A percentile compares a stretch with the other conserved stretches of the same genome.
phyloP scores from a whole-genome alignment of 768 basidiomycete genomes.

The Panus rudis region DNA sequence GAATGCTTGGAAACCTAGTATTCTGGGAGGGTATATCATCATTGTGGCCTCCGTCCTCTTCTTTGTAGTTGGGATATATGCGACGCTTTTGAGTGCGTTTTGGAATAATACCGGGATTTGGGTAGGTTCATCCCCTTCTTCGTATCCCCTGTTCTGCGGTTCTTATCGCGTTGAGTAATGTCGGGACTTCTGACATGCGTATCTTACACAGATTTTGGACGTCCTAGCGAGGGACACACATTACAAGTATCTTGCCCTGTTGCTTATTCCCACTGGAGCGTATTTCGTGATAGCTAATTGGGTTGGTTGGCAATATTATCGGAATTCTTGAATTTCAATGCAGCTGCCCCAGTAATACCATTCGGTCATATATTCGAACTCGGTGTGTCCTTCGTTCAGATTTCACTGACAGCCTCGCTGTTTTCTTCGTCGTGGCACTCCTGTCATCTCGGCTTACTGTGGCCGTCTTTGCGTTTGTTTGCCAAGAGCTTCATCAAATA shows the following conservation, averaged over 20 bases:
- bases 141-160: background rate
- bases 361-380: too few species aligned
- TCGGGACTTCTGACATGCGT: background rate
- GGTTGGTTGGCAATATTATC: slow-evolving; percentile 98
- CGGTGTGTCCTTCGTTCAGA: too few species aligned
- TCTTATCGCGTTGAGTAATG: background rate
- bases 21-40: slow-evolving; percentile 37
- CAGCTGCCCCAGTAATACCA: too few species aligned
- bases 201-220: slow-evolving; percentile 48
- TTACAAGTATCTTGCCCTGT: slow-evolving; percentile 81
- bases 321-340: slow-evolving; percentile 73
- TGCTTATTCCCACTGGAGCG: slow-evolving; percentile 73
- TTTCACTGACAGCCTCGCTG: too few species aligned
- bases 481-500: too few species aligned
- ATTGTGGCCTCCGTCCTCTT: slow-evolving; percentile 42
- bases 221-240: slow-evolving; percentile 65
- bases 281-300: slow-evolving; percentile 97
- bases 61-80: slow-evolving; percentile 53
- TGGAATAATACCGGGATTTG: slow-evolving; percentile 42
- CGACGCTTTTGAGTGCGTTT: slow-evolving; percentile 60
- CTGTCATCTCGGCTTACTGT: too few species aligned
- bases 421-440: too few species aligned
- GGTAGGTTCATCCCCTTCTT: slow-evolving; percentile 32
- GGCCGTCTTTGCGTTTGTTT: too few species aligned
- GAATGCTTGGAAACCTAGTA: too few species aligned